phyloP scores from a whole-genome alignment of 2,329 filamentous ascomycete genomes.

The Lasiodiplodia gonubiensis region DNA sequence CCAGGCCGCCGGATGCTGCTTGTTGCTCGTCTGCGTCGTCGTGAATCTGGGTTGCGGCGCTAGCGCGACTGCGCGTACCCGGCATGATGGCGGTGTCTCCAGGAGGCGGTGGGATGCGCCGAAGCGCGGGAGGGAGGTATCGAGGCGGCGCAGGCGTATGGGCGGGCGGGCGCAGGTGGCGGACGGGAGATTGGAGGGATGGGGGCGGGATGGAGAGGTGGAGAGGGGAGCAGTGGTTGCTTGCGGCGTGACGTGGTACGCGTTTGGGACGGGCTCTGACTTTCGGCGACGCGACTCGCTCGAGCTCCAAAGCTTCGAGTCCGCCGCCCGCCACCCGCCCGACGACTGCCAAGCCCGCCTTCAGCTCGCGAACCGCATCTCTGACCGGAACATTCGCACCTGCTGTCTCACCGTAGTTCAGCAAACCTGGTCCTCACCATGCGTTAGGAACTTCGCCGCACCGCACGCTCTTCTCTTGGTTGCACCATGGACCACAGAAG shows the following conservation, averaged over 20 bases:
- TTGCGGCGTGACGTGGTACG: constrained; percentile 27
- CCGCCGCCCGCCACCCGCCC: neutral
- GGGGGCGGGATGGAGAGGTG: constrained; percentile 1
- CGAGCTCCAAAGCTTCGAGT: constrained; percentile 22
- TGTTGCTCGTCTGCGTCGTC: constrained; percentile 28
- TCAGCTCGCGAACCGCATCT: neutral
- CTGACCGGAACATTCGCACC: neutral
- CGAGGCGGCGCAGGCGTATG: neutral
- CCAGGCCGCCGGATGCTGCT: constrained; percentile 52
- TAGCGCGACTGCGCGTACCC: constrained; percentile 45
- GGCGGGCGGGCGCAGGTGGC: neutral
- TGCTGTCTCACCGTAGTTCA: neutral
- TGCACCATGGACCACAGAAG: constrained; percentile 37
- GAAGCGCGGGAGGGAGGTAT: constrained; percentile 8
- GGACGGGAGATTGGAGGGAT: constrained; percentile 9
- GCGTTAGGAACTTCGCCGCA: neutral
- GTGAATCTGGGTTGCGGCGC: constrained; percentile 42
- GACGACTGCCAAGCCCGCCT: constrained; percentile 9
- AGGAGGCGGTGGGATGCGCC: constrained; percentile 27
- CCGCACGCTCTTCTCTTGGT: neutral
- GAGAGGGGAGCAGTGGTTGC: constrained; percentile 18
- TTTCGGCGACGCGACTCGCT: constrained; percentile 27
- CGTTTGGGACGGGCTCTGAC: constrained; percentile 26
- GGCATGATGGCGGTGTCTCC: constrained; percentile 29
- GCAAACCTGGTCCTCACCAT: neutral